A percentile compares a stretch with the other conserved stretches of the same genome.
phyloP scores from a whole-genome alignment of 2,329 filamentous ascomycete species.

The Xylaria sp. region DNA sequence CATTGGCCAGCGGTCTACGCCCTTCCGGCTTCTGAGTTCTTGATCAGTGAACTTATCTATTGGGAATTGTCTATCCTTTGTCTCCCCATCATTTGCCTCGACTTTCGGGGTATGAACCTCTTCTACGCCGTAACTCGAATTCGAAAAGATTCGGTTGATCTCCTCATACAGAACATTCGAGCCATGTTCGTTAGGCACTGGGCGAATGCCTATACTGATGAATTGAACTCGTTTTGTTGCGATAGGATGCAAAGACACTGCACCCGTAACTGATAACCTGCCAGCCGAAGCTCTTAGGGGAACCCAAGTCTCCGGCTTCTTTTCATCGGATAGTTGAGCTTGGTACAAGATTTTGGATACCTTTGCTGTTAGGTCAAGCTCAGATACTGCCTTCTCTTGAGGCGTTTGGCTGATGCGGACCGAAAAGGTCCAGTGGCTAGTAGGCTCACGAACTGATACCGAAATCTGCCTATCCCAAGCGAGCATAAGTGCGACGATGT shows the following conservation, averaged over 20 bases:
- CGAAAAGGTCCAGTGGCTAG: slow-evolving; percentile 51
- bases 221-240: slow-evolving; percentile 82
- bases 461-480: slow-evolving; percentile 69
- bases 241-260: slow-evolving; percentile 75
- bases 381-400: slow-evolving; percentile 30
- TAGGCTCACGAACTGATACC: slow-evolving; percentile 67
- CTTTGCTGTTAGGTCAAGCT: slow-evolving; percentile 38
- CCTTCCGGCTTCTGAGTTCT: slow-evolving; percentile 68
- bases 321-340: slow-evolving; percentile 67
- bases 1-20: slow-evolving; percentile 86
- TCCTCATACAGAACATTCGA: slow-evolving; percentile 78
- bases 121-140: slow-evolving; percentile 77
- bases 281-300: slow-evolving; percentile 73
- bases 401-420: slow-evolving; percentile 47
- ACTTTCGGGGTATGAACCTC: slow-evolving; percentile 59
- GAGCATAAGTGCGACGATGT: slow-evolving; percentile 73
- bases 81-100: slow-evolving; percentile 42
- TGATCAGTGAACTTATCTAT: slow-evolving; percentile 59
- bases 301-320: slow-evolving; percentile 71
- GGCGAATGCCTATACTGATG: slow-evolving; percentile 78
- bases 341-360: slow-evolving; percentile 70
- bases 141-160: slow-evolving; percentile 79
- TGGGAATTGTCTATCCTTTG: slow-evolving; percentile 50
- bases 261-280: slow-evolving; percentile 71
- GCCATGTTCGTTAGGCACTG: slow-evolving; percentile 65